Base-by-base conservation (phyloP, 106 monocot genomes). In the Narthecium ossifragum region DNA sequence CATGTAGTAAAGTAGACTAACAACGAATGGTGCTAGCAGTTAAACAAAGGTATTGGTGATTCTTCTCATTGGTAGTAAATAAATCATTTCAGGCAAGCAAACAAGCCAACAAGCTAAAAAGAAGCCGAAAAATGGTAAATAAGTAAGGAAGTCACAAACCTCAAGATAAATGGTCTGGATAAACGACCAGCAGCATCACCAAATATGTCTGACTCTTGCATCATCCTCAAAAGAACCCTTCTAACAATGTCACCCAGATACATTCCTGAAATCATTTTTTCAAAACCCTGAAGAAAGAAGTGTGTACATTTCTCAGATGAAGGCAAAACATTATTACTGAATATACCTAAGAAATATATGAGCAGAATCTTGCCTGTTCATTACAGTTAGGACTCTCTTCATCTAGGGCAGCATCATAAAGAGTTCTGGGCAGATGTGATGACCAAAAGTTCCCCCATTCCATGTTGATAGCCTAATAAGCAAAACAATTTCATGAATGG, bases 381-480 rank as follows among this genome's bases (percentile, higher is more conserved):
- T 71, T 78, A 7, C 63, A 80, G 57, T 87, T 90, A 17, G 81
- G 81, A 51, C 81, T 87, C 11, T 90, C 90, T 26, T 86, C 86
- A 79, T 98, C 90, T 29, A 98, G 61, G 37, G 66, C 73, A 49
- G 81, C 61, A 64, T 98, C 96, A 79, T 98, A 98, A 37, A 80
- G 23, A 52, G 96, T 90, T 57, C 84, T 83, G 8, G 96, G 96
- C 37, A 98, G 55, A 79, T 98, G 96, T 17, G 96, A 83, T 39
- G 96, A 86, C 96, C 90, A 98, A 74, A 98, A 98, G 65, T 76
- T 87, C 31, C 96, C 90, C 96, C 96, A 98, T 77, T 98, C 96
- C 76, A 84, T 90, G 49, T 98, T 98, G 11, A 98, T 60, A 50
- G 87, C 96, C 96, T 98, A 64, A 62, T 57, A 22, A 82, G 23